Evolutionary conservation across 2,329 filamentous ascomycete species (phyloP).

Genomic region (Talaromyces piceae): DNA sequence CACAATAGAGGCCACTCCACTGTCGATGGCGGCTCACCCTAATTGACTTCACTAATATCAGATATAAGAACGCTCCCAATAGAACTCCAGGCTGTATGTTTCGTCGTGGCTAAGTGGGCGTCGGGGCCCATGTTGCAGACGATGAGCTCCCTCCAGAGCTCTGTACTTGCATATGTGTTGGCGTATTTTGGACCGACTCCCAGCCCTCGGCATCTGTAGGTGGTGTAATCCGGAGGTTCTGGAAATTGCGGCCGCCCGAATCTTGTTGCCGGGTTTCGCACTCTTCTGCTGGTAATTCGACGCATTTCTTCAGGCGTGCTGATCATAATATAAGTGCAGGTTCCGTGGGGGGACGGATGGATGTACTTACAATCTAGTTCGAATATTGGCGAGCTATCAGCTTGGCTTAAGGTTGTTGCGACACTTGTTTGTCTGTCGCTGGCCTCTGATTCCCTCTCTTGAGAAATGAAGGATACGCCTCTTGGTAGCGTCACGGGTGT

Average conservation of each 20-base stretch:
- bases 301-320: slow-evolving; percentile 3
- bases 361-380: slow-evolving; percentile 9
- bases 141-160: not conserved
- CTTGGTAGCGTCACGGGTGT: not conserved
- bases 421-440: not conserved
- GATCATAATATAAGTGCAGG: not conserved
- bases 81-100: not conserved
- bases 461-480: not conserved
- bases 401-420: not conserved
- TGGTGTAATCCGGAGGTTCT: not conserved
- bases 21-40: not conserved
- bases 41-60: not conserved
- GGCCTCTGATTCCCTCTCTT: not conserved
- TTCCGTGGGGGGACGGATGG: not conserved
- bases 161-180: not conserved
- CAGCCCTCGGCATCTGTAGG: not conserved
- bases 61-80: not conserved
- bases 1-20: not conserved
- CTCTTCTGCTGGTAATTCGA: slow-evolving; percentile 7
- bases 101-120: not conserved
- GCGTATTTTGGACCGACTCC: slow-evolving; percentile 6
- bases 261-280: not conserved
- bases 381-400: slow-evolving; percentile 3
- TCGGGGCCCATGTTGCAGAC: not conserved
- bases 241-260: not conserved